Evolutionary conservation across 192 early-diverging fungal species (phyloP), one percentile per base, ranked within the genome.

Genomic region (Backusella sp.): DNA sequence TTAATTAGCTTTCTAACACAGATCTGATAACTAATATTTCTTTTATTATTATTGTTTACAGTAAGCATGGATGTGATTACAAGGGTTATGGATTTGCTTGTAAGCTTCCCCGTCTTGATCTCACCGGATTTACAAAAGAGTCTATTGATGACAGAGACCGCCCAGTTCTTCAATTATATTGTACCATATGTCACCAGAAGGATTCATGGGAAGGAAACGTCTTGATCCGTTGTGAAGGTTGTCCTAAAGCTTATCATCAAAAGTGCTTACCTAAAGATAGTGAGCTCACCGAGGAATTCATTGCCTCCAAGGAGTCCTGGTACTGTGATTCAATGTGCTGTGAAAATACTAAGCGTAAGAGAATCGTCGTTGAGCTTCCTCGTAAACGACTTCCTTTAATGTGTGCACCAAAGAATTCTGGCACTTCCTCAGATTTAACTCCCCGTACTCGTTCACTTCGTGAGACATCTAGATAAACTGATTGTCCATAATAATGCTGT

Each of bases 41-140:
- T 32, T 32, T 32, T 32, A 32, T 28, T 62, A 42, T 70, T 28
- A 46, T 30, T 35, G 44, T 73, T 36, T 62, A 49, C 70, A 89
- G 87, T 82, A 96, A 96, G 82, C 96, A 97, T 79, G 96, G 96
- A 62, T 97, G 96, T 79, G 96, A 96, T 84, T 97, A 95, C 83
- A 96, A 96, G 81, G 96, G 96, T 67, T 97, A 96, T 74, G 96
- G 96, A 30, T 96, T 96, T 77, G 93, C 93, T 2, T 94, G 92
- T 78, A 97, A 95, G 78, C 83, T 93, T 81, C 92, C 93, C 66
- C 92, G 96, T 23, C 86, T 97, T 28, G 93, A 97, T 76, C 85
- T 97, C 73, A 90, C 89, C 41, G 85, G 84, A 66, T 97, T 94
- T 80, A 83, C 76, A 11, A 82, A 90, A 56, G 96, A 97, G 75